Base-by-base conservation (phyloP, 257 asterid species). In the Rhazya stricta region DNA sequence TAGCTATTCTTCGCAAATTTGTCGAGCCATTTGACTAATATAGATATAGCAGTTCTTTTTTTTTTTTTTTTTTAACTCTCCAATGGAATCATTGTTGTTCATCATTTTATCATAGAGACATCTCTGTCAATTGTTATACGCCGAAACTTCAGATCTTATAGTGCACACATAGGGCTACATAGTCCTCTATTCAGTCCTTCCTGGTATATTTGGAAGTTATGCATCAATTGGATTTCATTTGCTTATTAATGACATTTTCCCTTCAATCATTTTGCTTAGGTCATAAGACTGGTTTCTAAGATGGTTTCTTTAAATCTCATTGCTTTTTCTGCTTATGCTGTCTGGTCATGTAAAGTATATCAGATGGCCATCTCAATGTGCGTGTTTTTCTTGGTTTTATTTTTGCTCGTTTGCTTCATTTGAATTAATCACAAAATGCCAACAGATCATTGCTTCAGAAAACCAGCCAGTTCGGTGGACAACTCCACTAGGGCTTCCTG, bases 401-500 rank as follows among this genome's bases (percentile, higher is more conserved):
- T n/a, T 54, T 6, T 76, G 54, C 16, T 13, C 8, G n/a, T 25
- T 68, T 11, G 36, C 58, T 73, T 80, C 43, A 50, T 74, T 45
- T 74, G 75, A 43, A 75, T 74, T 78, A 67, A 84, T 76, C 39
- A 46, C 30, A 54, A 85, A 69, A 9, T 60, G 72, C 69, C 77
- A 71, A 84, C 88, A 94, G 98, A 65, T 92, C 34, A 95, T 92
- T 84, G 98, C 98, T 74, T 82, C 91, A 16, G 96, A 91, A 84
- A 95, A 95, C 71, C 88, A 91, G 78, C 88, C 99, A 15, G 99
- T 95, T 84, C 74, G 80, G 57, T 95, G 99, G 99, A 92, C 93
- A 75, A 95, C 98, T 85, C 99, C 98, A 62, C 96, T 95, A 61
- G 99, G 99, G 74, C 98, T 95, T 76, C 99, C 99, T 36, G 99